phyloP scores from a whole-genome alignment of 176 grass and related monocot species.

The Dactylis glomerata region DNA sequence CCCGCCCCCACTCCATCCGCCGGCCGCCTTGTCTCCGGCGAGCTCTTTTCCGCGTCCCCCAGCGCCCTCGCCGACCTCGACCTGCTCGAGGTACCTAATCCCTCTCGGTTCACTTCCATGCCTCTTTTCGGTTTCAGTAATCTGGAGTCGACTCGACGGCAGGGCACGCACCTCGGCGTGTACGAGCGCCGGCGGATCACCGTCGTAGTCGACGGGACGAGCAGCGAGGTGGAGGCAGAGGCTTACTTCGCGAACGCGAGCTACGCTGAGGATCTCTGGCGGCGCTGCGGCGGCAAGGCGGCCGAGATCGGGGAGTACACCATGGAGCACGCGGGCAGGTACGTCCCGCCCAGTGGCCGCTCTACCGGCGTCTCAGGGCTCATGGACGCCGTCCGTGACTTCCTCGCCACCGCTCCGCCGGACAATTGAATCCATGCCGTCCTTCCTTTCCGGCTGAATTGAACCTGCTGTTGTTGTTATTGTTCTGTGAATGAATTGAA shows the following conservation, averaged over 20 bases:
- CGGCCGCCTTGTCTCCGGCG: constrained; percentile 31
- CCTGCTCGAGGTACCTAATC: constrained; percentile 30
- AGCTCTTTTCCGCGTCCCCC: constrained; percentile 35
- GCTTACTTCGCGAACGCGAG: constrained; percentile 77
- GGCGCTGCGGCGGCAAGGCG: constrained; percentile 48
- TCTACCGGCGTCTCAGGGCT: constrained; percentile 28
- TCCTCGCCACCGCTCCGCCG: constrained; percentile 27
- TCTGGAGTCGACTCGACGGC: background rate
- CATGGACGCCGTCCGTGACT: constrained; percentile 38
- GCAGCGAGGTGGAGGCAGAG: constrained; percentile 37
- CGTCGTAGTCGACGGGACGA: constrained; percentile 12
- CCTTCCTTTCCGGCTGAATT: background rate
- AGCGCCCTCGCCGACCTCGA: constrained; percentile 51
- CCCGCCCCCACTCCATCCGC: constrained; percentile 18
- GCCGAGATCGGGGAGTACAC: constrained; percentile 53
- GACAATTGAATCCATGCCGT: background rate
- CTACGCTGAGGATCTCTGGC: constrained; percentile 69
- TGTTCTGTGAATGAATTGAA: background rate
- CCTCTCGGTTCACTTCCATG: background rate
- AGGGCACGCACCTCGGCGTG: constrained; percentile 59
- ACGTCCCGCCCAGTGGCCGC: constrained; percentile 46
- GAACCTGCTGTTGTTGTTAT: background rate
- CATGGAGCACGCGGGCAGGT: constrained; percentile 43
- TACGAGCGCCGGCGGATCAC: constrained; percentile 63
- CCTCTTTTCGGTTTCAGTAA: background rate